Evolutionary conservation across 2,329 filamentous ascomycete genomes (phyloP), one percentile per base, ranked within the genome.

Genomic region (Fusarium equiseti): DNA sequence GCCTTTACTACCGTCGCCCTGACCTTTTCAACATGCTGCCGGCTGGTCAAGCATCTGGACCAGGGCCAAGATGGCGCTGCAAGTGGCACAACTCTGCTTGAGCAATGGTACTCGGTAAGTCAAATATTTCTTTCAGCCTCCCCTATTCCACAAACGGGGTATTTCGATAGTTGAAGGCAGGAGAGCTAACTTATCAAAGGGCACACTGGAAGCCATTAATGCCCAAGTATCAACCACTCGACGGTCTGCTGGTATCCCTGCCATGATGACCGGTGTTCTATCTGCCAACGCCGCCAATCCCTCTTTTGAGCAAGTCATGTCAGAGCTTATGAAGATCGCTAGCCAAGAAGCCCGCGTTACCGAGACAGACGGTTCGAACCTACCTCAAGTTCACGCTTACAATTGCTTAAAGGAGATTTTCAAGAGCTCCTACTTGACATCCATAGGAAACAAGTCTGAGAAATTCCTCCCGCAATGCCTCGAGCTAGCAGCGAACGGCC

Each of bases 341-440:
- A 80, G 83, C 26, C 79, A 82, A 24, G 84, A 87, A 52, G 87
- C 87, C 6, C 81, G 78, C 12, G 83, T 86, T 44, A 83, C 85
- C 1, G 85, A 88, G 63, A 89, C 87, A 1, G 89, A 91, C 62
- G 88, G 86, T 31, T 87, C 87, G 4, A 91, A 92, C 43, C 82
- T 98, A 7, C 92, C 94, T 1, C 95, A 99, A 79, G 96, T 99
- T 0, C 96, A 99, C 79, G 94, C 96, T 0, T 87, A 97, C 77
- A 99, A 99, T 78, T 97, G 93, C 66, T 83, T 99, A 61, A 96
- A 96, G 77, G 94, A 97, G 70, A 91, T 97, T 4, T 96, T 98
- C 80, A 95, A 93, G 61, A 94, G 91, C 72, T 93, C 94, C 0
- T 88, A 89, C 52, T 85, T 98, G 20, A 86, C 93, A 0, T 88